phyloP scores from a whole-genome alignment of 2,329 filamentous ascomycete genomes.

The Cyclaneusma minus region DNA sequence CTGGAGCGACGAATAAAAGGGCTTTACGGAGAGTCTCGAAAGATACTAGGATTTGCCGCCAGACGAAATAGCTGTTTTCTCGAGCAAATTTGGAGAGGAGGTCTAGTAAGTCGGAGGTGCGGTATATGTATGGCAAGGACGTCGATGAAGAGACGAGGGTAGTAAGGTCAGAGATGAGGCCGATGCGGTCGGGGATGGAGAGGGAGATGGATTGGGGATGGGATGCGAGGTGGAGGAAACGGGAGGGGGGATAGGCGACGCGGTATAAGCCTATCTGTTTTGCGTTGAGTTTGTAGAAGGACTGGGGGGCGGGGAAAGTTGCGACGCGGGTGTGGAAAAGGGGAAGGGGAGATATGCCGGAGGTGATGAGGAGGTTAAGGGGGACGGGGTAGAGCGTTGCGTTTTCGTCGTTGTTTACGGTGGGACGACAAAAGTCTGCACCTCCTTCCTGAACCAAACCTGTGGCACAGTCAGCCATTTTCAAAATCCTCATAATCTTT shows the following conservation, averaged over 20 bases:
- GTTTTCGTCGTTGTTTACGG: conserved; percentile 54
- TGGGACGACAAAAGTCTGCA: no score
- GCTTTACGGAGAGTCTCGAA: no score
- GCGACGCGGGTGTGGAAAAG: conserved; percentile 44
- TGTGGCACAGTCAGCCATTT: no score
- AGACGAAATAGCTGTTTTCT: no score
- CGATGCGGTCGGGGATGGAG: conserved; percentile 50
- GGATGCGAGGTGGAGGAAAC: conserved; percentile 48
- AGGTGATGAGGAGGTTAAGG: conserved; percentile 47
- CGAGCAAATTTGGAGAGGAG: no score
- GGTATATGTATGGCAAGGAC: no score
- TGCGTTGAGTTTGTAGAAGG: conserved; percentile 56
- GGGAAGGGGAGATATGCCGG: no score
- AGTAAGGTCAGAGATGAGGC: conserved; percentile 54
- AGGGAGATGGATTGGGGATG: conserved; percentile 38
- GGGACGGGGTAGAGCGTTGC: conserved; percentile 50
- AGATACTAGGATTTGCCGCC: no score
- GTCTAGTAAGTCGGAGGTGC: no score
- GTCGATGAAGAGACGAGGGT: conserved; percentile 35
- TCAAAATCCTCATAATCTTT: no score
- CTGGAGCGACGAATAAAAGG: no score
- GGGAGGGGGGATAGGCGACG: conserved; percentile 47
- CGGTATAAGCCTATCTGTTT: conserved; percentile 55
- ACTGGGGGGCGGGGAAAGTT: conserved; percentile 36
- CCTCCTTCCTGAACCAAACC: no score